Percentiles rank a stretch among this genome's conserved stretches.
Evolutionary conservation across 1,139 yeast species (phyloP).

Genomic region (Yamadazyma taylorii): DNA sequence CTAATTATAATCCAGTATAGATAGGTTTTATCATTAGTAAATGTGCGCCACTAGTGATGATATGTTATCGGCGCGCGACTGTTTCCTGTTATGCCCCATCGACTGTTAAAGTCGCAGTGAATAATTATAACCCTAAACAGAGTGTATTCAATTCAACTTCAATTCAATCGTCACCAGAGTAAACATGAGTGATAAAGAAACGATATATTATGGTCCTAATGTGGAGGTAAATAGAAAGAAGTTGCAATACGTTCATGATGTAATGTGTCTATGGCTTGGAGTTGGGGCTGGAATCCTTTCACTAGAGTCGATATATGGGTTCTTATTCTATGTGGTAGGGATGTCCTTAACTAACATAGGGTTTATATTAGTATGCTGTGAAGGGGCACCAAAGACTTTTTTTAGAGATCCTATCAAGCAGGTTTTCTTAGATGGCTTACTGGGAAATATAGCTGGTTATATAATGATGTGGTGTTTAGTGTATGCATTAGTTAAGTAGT

Average conservation of each 20-base stretch:
- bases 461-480: conserved; percentile 85
- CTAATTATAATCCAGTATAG: too few relatives aligned
- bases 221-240: conserved; percentile 39
- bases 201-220: conserved; percentile 21
- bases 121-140: too few relatives aligned
- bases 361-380: conserved; percentile 44
- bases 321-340: conserved; percentile 55
- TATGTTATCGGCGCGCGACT: too few relatives aligned
- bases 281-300: conserved; percentile 71
- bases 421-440: conserved; percentile 54
- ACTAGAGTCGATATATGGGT: conserved; percentile 64
- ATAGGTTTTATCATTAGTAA: too few relatives aligned
- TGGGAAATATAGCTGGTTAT: conserved; percentile 65
- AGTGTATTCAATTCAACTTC: too few relatives aligned
- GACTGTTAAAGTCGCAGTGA: too few relatives aligned
- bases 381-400: conserved; percentile 43
- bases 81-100: too few relatives aligned
- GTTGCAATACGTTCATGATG: conserved; percentile 58
- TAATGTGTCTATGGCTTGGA: conserved; percentile 66
- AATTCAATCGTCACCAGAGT: too few relatives aligned
- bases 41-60: conserved; percentile 9
- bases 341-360: conserved; percentile 44
- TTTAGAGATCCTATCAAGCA: conserved; percentile 57
- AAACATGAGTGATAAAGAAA: conserved; percentile 15
- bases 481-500: conserved; percentile 55